Percentiles rank a stretch among this genome's conserved stretches.
Conservation (phyloP, 2,329 filamentous ascomycete genomes). For the Penicillium sp. region DNA sequence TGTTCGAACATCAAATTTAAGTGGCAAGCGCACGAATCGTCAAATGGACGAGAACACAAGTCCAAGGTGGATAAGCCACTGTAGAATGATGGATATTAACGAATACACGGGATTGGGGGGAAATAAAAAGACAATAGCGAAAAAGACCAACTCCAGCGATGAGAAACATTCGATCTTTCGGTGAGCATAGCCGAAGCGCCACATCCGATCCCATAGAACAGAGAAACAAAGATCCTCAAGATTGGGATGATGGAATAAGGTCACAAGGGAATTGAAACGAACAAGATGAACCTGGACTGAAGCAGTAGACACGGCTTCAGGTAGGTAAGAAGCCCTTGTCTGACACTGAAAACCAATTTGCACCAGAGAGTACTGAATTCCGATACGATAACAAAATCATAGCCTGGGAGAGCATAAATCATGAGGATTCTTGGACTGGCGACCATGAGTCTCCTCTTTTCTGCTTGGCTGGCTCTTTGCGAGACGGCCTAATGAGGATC, state of each 20-base stretch:
- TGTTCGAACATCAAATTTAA: background rate
- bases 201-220: background rate
- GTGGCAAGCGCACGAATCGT: background rate
- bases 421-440: conserved; percentile 11
- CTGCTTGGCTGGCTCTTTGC: background rate
- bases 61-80: background rate
- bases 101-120: background rate
- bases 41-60: background rate
- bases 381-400: background rate
- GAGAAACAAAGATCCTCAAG: background rate
- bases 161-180: background rate
- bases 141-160: background rate
- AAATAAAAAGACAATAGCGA: background rate
- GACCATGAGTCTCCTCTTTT: background rate
- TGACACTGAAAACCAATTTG: background rate
- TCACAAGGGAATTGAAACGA: no score
- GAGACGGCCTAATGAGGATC: background rate
- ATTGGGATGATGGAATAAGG: background rate
- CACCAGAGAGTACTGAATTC: background rate
- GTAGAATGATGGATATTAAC: background rate
- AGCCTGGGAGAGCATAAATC: conserved; percentile 24
- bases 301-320: background rate
- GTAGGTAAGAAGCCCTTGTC: background rate
- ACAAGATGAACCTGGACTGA: background rate
- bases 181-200: background rate